Percentiles rank a stretch among this genome's conserved stretches.
These are phyloP conservation scores for Beauveria sp. DNA, from an alignment of 2,329 filamentous ascomycete species.

Conservation along the genomic window DNA sequence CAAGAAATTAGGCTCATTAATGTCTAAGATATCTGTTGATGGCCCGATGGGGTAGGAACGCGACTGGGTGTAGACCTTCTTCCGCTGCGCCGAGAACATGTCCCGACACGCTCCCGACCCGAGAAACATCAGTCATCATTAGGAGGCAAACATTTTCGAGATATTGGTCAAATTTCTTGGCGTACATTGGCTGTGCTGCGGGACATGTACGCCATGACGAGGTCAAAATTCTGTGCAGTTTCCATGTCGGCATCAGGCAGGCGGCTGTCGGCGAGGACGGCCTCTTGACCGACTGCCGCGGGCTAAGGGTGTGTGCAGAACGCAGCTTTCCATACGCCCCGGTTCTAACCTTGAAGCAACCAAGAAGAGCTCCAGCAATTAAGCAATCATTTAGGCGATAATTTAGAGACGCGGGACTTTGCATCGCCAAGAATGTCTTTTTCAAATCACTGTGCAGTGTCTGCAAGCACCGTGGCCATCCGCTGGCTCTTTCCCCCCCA, in stretches of 20 bases:
- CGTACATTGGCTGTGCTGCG: too few relatives aligned
- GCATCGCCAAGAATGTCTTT: neutral
- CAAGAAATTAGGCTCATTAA: too few relatives aligned
- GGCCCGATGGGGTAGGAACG: too few relatives aligned
- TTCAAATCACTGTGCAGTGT: neutral
- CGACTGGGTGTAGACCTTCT: too few relatives aligned
- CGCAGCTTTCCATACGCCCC: neutral
- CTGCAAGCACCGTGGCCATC: neutral
- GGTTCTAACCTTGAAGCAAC: neutral
- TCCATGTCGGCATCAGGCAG: neutral
- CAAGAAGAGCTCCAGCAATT: neutral
- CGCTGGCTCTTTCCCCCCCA: constrained; percentile 2
- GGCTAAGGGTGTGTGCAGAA: too few relatives aligned
- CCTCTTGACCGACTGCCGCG: neutral
- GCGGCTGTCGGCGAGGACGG: neutral
- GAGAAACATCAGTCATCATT: too few relatives aligned
- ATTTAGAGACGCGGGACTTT: neutral
- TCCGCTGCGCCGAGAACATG: too few relatives aligned
- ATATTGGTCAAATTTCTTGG: too few relatives aligned
- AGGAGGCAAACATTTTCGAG: too few relatives aligned
- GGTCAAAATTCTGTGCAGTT: neutral
- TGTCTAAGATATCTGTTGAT: too few relatives aligned
- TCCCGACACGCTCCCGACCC: too few relatives aligned
- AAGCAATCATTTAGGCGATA: neutral
- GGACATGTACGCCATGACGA: too few relatives aligned